A percentile compares a stretch with the other conserved stretches of the same genome.
These are phyloP conservation scores for Sclerotinia minor DNA, from an alignment of 2,329 filamentous ascomycete genomes.

Conservation along the genomic window DNA sequence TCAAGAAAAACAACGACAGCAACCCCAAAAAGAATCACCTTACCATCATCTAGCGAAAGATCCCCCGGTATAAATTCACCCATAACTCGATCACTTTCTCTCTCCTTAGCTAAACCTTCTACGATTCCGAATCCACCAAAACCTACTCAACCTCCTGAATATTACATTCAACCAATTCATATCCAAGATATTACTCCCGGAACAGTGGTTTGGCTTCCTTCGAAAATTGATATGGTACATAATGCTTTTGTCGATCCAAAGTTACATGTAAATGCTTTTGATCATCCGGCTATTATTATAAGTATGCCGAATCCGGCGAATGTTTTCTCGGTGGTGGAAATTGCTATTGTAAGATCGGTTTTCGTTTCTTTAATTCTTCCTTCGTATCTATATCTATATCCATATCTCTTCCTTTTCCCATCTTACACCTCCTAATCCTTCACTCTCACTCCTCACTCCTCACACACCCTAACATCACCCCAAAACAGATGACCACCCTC, in stretches of 20 bases:
- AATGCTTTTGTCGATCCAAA: conserved; percentile 8
- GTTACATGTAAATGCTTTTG: conserved; percentile 20
- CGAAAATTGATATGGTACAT: neutral
- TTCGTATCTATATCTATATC: too few relatives aligned
- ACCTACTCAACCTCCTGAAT: neutral
- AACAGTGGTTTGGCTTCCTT: conserved; percentile 11
- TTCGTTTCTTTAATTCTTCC: too few relatives aligned
- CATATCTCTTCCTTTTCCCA: too few relatives aligned
- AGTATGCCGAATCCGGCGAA: neutral
- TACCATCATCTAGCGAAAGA: neutral
- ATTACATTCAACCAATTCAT: conserved; percentile 6
- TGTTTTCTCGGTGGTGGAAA: neutral
- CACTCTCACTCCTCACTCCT: too few relatives aligned
- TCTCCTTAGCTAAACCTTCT: neutral
- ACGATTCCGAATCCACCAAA: neutral
- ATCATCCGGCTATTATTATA: conserved; percentile 20
- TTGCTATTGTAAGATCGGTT: conserved; percentile 11
- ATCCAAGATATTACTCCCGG: neutral
- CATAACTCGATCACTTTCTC: neutral
- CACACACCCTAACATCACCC: neutral
- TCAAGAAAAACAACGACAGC: too few relatives aligned
- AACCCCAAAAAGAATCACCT: neutral
- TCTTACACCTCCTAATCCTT: too few relatives aligned
- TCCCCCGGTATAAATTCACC: neutral
- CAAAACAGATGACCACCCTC: conserved; percentile 21